Evolutionary conservation across 2,329 filamentous ascomycete genomes (phyloP).

Genomic region (Paracorniculantispora psalliotae): DNA sequence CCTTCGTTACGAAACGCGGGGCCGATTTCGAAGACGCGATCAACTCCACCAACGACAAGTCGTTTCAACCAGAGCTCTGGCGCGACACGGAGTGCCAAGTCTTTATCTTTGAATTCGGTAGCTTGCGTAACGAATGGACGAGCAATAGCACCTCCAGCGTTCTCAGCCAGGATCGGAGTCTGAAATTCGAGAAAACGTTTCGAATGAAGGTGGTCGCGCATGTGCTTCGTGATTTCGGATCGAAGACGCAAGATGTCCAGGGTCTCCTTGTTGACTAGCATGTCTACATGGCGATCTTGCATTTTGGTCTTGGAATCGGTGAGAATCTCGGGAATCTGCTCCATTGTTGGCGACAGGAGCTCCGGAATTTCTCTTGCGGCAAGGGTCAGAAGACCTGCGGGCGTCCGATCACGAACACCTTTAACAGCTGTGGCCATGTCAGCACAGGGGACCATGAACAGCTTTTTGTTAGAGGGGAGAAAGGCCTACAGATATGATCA

Average conservation of each 20-base stretch:
- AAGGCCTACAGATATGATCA: constrained; percentile 71
- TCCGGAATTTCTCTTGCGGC: constrained; percentile 62
- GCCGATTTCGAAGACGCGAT: constrained; percentile 89
- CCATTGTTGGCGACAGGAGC: constrained; percentile 71
- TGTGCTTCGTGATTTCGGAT: constrained; percentile 65
- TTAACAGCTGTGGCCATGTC: constrained; percentile 51
- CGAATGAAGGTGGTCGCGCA: constrained; percentile 69
- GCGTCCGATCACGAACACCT: constrained; percentile 65
- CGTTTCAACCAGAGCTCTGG: constrained; percentile 95
- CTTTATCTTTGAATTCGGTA: constrained; percentile 67
- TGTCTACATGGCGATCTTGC: constrained; percentile 77
- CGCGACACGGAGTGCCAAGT: constrained; percentile 78
- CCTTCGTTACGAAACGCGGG: constrained; percentile 91
- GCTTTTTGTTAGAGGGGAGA: constrained; percentile 16
- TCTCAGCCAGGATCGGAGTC: constrained; percentile 79
- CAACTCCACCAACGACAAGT: constrained; percentile 81
- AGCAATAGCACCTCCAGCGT: constrained; percentile 82
- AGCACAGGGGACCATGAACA: constrained; percentile 15
- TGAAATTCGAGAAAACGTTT: constrained; percentile 79
- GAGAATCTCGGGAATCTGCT: constrained; percentile 69
- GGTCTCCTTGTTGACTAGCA: constrained; percentile 67
- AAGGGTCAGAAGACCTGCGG: constrained; percentile 71
- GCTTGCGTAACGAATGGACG: constrained; percentile 78
- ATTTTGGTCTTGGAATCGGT: constrained; percentile 67
- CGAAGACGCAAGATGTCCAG: constrained; percentile 69